phyloP scores from a whole-genome alignment of 2,329 filamentous ascomycete species.

The Exophiala alcalophila region DNA sequence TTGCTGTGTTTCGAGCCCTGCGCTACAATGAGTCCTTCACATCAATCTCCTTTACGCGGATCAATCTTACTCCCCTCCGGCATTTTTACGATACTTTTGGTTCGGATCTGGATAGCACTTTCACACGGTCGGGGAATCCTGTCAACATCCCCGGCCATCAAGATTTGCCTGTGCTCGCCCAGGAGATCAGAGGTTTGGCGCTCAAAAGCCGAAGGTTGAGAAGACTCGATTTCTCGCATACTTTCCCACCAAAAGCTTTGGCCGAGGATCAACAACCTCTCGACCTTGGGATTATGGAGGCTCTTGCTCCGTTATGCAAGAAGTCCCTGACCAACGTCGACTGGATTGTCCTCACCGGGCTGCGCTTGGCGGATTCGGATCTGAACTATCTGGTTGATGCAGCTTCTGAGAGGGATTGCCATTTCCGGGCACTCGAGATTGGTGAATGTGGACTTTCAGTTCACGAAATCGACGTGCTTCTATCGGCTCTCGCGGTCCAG shows the following conservation, averaged over 20 bases:
- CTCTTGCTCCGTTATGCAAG: constrained; percentile 65
- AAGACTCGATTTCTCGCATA: constrained; percentile 63
- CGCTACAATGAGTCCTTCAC: constrained; percentile 69
- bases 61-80: constrained; percentile 64
- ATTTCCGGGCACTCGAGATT: constrained; percentile 65
- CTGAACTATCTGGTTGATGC: constrained; percentile 65
- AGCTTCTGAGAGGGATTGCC: constrained; percentile 62
- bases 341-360: constrained; percentile 67
- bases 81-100: constrained; percentile 59
- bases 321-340: constrained; percentile 66
- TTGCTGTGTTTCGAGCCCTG: constrained; percentile 66
- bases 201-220: constrained; percentile 63
- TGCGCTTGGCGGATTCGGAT: constrained; percentile 68
- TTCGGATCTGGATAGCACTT: constrained; percentile 59
- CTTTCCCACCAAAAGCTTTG: constrained; percentile 28
- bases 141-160: constrained; percentile 54
- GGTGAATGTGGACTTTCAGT: constrained; percentile 58
- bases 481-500: constrained; percentile 63
- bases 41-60: constrained; percentile 64
- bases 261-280: constrained; percentile 46
- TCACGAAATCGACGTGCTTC: constrained; percentile 54
- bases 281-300: constrained; percentile 67
- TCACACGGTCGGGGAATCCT: constrained; percentile 57
- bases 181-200: constrained; percentile 66
- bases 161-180: constrained; percentile 59